phyloP scores from a whole-genome alignment of 352 stramenopile species.

The Pythium aristosporum region DNA sequence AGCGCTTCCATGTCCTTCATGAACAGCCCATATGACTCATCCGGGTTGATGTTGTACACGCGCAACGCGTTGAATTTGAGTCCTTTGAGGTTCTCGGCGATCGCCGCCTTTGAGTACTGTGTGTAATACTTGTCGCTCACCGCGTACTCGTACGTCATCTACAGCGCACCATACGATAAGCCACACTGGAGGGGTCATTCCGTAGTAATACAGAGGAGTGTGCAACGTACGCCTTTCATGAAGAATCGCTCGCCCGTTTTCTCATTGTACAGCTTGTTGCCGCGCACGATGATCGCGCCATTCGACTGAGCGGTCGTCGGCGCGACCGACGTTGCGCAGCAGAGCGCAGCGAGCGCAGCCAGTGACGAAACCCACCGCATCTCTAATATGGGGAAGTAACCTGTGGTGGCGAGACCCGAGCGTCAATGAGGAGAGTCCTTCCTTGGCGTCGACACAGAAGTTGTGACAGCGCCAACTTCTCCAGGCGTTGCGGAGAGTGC shows the following conservation, averaged over 20 bases:
- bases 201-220: not conserved
- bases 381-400: not conserved
- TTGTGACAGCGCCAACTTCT: not conserved
- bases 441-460: not conserved
- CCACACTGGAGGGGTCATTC: not conserved
- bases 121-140: constrained; percentile 86
- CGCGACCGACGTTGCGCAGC: constrained; percentile 8
- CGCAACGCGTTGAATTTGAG: constrained; percentile 85
- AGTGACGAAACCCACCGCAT: constrained; percentile 18
- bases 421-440: not conserved
- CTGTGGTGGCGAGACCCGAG: not conserved
- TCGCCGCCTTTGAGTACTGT: constrained; percentile 77
- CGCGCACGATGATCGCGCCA: constrained; percentile 70
- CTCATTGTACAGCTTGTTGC: constrained; percentile 87
- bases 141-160: constrained; percentile 88
- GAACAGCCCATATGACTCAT: constrained; percentile 79
- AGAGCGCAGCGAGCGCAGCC: constrained; percentile 6
- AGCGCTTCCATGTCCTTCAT: constrained; percentile 81
- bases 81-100: constrained; percentile 59
- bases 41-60: constrained; percentile 87
- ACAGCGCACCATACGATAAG: not conserved
- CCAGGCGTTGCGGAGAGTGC: not conserved
- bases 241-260: constrained; percentile 84
- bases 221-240: constrained; percentile 72
- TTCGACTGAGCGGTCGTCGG: constrained; percentile 13